Evolutionary conservation across 805 yeast species (phyloP).

Genomic region (Groenewaldozyma tartarivorans): DNA sequence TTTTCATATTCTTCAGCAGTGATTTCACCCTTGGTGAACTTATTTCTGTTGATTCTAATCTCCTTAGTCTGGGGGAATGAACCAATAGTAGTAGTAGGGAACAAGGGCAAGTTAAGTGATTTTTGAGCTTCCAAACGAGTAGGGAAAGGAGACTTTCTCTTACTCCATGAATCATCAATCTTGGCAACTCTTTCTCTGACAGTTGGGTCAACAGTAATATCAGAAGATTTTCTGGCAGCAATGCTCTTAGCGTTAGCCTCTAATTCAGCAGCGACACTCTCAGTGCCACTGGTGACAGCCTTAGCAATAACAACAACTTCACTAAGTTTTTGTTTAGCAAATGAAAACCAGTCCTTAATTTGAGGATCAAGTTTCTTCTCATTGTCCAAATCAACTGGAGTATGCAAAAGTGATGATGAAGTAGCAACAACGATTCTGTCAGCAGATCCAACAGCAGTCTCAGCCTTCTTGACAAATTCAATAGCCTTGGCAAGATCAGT

Average conservation of each 20-base stretch:
- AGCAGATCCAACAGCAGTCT: constrained; percentile 73
- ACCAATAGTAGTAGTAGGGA: constrained; percentile 99
- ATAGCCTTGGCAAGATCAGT: constrained; percentile 85
- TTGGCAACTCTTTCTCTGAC: constrained; percentile 81
- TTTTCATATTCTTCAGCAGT: constrained; percentile 91
- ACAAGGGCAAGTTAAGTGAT: constrained; percentile 86
- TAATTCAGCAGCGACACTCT: constrained; percentile 65
- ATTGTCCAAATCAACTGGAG: constrained; percentile 91
- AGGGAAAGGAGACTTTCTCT: constrained; percentile 82
- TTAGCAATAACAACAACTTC: constrained; percentile 91
- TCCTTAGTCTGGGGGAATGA: constrained; percentile 99
- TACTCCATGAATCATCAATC: constrained; percentile 51
- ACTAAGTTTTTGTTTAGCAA: constrained; percentile 89
- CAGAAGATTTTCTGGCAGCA: constrained; percentile 75
- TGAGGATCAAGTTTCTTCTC: constrained; percentile 86
- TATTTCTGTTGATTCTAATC: constrained; percentile 97
- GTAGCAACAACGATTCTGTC: constrained; percentile 72
- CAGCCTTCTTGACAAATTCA: constrained; percentile 70
- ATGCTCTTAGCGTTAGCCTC: constrained; percentile 82
- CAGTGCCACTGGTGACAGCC: constrained; percentile 61
- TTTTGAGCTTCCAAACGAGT: constrained; percentile 72
- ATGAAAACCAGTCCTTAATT: constrained; percentile 96
- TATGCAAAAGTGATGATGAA: constrained; percentile 94
- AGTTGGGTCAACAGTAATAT: constrained; percentile 82
- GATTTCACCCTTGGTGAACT: constrained; percentile 93